phyloP scores from a whole-genome alignment of 225 moss, liverwort and hornwort species.

The Straminergon stramineum region DNA sequence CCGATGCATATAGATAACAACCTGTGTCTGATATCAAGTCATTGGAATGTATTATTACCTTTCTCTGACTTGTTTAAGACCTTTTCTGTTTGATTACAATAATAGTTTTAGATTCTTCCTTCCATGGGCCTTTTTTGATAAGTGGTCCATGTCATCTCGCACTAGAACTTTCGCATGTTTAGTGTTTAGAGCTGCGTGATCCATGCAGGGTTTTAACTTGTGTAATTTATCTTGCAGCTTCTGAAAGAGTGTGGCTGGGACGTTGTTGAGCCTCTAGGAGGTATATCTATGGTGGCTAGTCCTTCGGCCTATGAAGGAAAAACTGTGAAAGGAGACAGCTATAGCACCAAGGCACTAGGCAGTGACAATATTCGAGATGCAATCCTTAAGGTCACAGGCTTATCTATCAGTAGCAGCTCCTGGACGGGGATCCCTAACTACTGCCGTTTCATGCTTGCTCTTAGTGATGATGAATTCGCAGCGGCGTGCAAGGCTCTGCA shows the following conservation, averaged over 20 bases:
- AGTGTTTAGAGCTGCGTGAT: background rate
- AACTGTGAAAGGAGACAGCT: slow-evolving; percentile 24
- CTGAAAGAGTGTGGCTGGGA: slow-evolving; percentile 75
- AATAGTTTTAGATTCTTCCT: background rate
- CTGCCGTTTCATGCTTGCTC: slow-evolving; percentile 77
- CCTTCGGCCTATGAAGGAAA: slow-evolving; percentile 70
- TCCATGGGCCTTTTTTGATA: background rate
- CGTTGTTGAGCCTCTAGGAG: slow-evolving; percentile 55
- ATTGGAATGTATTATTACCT: background rate
- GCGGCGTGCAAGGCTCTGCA: slow-evolving; percentile 43
- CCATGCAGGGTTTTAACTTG: background rate
- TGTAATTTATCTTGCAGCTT: slow-evolving; percentile 32
- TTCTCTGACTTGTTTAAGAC: background rate
- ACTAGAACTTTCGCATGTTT: background rate
- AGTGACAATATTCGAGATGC: slow-evolving; percentile 54
- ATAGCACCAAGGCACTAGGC: slow-evolving; percentile 23
- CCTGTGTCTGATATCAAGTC: background rate
- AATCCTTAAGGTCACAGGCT: slow-evolving; percentile 56
- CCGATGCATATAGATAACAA: background rate
- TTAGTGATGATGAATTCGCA: slow-evolving; percentile 58
- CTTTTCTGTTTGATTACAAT: background rate
- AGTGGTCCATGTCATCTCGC: background rate
- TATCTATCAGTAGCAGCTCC: slow-evolving; percentile 60
- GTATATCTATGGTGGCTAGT: slow-evolving; percentile 69
- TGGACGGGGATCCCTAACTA: slow-evolving; percentile 89